Conservation (phyloP, 495 filamentous ascomycete species). For the Thermothielavioides terrestris region DNA sequence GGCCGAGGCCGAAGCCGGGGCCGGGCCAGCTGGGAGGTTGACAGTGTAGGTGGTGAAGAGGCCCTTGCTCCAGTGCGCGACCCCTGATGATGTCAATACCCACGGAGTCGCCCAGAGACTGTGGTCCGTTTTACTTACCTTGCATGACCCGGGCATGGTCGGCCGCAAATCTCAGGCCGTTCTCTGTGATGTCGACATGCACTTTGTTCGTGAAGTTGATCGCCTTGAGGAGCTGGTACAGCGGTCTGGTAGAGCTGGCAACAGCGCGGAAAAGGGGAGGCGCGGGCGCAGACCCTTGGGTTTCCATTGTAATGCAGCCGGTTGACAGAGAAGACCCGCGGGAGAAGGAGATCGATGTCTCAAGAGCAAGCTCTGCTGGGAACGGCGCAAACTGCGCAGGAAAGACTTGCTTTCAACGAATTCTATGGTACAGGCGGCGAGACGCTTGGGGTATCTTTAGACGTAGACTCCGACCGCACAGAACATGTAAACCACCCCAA, state of each 20-base stretch:
- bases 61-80: conserved; percentile 62
- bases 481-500: conserved; percentile 95
- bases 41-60: conserved; percentile 78
- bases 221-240: conserved; percentile 83
- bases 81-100: conserved; percentile 39
- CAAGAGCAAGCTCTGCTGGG: conserved; percentile 2
- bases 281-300: conserved; percentile 12
- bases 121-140: conserved; percentile 38
- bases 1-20: background rate
- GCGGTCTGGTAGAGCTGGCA: conserved; percentile 75
- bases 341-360: conserved; percentile 1
- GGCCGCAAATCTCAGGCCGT: conserved; percentile 77
- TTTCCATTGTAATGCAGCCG: conserved; percentile 10
- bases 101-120: background rate
- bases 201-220: conserved; percentile 74
- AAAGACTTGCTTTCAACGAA: conserved; percentile 15
- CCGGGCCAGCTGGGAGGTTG: conserved; percentile 29
- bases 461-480: conserved; percentile 99
- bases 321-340: background rate
- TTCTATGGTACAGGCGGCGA: conserved; percentile 30
- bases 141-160: conserved; percentile 82
- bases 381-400: conserved; percentile 6
- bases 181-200: conserved; percentile 71
- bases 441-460: conserved; percentile 45
- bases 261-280: conserved; percentile 69